Evolutionary conservation across 345 rosid genomes (phyloP).

Genomic region (Eucalyptus albens): DNA sequence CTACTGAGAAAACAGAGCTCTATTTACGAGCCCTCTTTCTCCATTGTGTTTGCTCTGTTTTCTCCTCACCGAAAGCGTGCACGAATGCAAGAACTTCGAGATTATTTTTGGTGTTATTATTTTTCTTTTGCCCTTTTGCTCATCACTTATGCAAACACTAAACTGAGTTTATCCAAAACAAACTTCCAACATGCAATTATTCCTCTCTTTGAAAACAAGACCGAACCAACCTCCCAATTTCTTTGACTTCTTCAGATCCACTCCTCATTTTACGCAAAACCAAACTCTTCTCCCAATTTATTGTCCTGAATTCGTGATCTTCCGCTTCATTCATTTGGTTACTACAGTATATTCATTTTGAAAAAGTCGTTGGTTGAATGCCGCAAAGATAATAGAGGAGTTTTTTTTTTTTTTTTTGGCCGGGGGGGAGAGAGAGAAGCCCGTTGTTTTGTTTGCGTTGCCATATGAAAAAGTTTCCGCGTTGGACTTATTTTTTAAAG

Average conservation of each 20-base stretch:
- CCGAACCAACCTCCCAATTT: not conserved
- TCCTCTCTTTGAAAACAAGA: not conserved
- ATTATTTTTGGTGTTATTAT: not conserved
- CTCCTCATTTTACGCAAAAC: not conserved
- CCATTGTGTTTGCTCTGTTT: not conserved
- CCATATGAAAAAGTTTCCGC: not conserved
- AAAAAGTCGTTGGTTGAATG: not conserved
- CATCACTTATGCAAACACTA: not conserved
- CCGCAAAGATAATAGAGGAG: not conserved
- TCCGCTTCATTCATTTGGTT: not conserved
- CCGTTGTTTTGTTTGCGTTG: not conserved
- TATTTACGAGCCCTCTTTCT: not conserved
- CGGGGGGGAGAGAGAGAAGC: not conserved
- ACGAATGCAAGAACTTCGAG: not conserved
- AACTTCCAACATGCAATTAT: too few species aligned
- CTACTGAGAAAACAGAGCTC: not conserved
- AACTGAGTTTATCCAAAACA: not conserved
- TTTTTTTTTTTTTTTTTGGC: too few species aligned
- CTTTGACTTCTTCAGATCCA: not conserved
- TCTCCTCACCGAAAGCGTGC: not conserved
- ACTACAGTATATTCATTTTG: not conserved
- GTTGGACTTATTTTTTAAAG: not conserved
- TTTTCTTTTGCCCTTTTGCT: not conserved
- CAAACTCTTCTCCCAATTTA: not conserved
- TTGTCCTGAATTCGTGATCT: not conserved